Conservation (phyloP, 164 flowering plant genomes). For the Dillenia suffruticosa region DNA sequence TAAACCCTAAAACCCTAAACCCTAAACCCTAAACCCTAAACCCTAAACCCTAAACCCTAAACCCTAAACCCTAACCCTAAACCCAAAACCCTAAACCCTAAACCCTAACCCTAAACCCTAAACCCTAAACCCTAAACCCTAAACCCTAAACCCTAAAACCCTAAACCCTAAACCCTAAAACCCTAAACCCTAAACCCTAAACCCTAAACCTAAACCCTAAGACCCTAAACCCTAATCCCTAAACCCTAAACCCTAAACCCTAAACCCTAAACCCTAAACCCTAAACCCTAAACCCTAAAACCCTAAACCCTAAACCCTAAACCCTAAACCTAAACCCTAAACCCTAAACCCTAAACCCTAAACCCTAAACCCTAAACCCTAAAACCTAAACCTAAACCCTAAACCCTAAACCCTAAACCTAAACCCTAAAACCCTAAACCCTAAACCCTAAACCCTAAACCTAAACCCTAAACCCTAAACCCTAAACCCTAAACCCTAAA, state of each 20-base stretch:
- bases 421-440: neutral
- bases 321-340: conserved; percentile 3
- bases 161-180: conserved; percentile 4
- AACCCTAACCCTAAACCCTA: neutral
- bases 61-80: neutral
- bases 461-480: neutral
- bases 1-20: conserved; percentile 1
- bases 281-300: neutral
- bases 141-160: neutral
- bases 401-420: neutral
- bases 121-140: neutral
- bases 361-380: neutral
- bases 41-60: conserved; percentile 1
- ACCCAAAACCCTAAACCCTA: neutral
- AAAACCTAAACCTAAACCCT: conserved; percentile 1
- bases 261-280: neutral
- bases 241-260: neutral
- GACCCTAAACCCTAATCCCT: neutral
- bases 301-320: conserved; percentile 1
- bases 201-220: neutral
- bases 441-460: conserved; percentile 2
- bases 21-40: conserved; percentile 2
- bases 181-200: conserved; percentile 1
- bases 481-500: neutral
- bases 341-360: conserved; percentile 4